Percentiles rank a stretch among this genome's conserved stretches.
Conservation (phyloP, 371 early-diverging fungal genomes). For the Rhizopus delemar region DNA sequence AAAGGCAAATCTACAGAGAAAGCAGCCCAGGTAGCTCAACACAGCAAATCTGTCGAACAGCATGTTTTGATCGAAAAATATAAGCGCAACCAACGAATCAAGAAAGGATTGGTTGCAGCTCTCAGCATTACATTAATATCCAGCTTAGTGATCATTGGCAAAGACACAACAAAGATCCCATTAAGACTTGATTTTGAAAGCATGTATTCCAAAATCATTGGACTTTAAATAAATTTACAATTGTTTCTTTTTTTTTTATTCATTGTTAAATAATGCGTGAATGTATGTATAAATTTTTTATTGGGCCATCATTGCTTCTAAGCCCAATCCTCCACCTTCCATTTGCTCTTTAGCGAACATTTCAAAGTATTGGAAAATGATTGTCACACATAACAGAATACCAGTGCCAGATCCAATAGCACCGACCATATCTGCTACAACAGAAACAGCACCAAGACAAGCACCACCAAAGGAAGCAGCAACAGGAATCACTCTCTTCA, state of each 20-base stretch:
- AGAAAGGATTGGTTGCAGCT: slow-evolving; percentile 15
- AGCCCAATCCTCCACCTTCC: slow-evolving; percentile 63
- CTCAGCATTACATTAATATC: slow-evolving; percentile 26
- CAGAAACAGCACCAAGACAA: slow-evolving; percentile 95
- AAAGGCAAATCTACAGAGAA: background rate
- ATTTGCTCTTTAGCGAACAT: slow-evolving; percentile 96
- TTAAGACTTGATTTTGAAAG: slow-evolving; percentile 41
- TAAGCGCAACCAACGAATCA: slow-evolving; percentile 6
- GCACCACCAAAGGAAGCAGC: slow-evolving; percentile 97
- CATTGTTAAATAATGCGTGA: background rate
- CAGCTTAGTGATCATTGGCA: slow-evolving; percentile 34
- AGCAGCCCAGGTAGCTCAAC: slow-evolving; percentile 4
- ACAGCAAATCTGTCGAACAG: slow-evolving; percentile 8
- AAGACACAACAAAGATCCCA: slow-evolving; percentile 43
- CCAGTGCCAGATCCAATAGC: slow-evolving; percentile 99
- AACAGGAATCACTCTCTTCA: slow-evolving; percentile 98
- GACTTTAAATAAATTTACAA: slow-evolving; percentile 8
- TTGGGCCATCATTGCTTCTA: slow-evolving; percentile 48
- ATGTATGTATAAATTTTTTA: slow-evolving; percentile 8
- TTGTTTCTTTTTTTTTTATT: background rate
- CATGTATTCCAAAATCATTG: slow-evolving; percentile 31
- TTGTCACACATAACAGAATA: slow-evolving; percentile 99
- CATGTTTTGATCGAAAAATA: background rate
- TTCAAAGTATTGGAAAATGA: slow-evolving; percentile 99
- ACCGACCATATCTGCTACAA: slow-evolving; percentile 94